phyloP scores from a whole-genome alignment of 495 filamentous ascomycete species.

The Talaromyces ruber region DNA sequence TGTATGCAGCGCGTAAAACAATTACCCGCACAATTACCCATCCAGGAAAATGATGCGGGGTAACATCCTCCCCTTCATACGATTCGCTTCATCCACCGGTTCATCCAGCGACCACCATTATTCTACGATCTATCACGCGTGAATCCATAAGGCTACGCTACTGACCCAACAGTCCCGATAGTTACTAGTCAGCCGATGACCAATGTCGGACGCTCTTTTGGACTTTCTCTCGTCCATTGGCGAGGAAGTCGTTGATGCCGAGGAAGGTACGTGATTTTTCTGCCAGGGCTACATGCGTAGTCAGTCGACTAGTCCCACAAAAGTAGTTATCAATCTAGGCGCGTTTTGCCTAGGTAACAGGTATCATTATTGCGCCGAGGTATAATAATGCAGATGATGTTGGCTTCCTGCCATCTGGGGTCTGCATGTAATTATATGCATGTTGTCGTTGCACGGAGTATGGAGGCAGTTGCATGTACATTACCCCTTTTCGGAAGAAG shows the following conservation, averaged over 20 bases:
- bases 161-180: neutral
- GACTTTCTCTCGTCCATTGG: slow-evolving; percentile 15
- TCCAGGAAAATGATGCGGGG: neutral
- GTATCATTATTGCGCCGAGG: neutral
- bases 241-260: slow-evolving; percentile 45
- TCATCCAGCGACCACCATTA: neutral
- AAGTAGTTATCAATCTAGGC: neutral
- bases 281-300: neutral
- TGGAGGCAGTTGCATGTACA: neutral
- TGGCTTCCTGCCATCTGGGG: neutral
- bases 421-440: neutral
- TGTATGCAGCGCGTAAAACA: neutral
- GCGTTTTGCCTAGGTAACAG: neutral
- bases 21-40: neutral
- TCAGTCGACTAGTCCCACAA: too few species aligned
- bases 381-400: neutral
- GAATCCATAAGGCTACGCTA: neutral
- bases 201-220: slow-evolving; percentile 4
- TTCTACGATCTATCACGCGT: neutral
- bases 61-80: neutral
- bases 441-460: neutral
- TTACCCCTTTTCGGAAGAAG: neutral
- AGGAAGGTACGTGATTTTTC: slow-evolving; percentile 52
- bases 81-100: neutral
- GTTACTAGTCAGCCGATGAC: neutral